Base-by-base conservation (phyloP, 1,284 basidiomycete genomes). In the Lentinula novae-zelandiae region DNA sequence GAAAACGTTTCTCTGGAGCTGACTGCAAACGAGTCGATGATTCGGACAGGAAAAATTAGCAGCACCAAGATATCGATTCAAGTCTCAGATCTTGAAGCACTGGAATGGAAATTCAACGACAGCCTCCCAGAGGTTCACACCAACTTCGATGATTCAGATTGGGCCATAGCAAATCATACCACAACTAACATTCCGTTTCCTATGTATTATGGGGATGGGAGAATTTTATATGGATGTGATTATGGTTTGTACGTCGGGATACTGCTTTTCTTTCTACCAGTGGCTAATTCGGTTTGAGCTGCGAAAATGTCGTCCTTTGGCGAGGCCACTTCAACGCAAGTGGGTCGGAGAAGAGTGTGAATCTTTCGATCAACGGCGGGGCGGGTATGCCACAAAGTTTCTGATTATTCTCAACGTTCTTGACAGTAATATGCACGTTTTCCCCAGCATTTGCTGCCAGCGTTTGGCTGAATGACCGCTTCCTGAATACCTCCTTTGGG, bases 291-390 rank as follows among this genome's bases (percentile, higher is more conserved):
- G 9, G 12, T 42, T n/a, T 38, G 17, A 90, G 90, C 72, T 91
- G 90, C 63, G 90, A 92, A 71, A 90, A 90, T 65, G 76, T 80
- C 8, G 86, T 92, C 31, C 74, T 94, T 13, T 94, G 90, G 89
- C 81, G 90, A 49, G 92, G 92, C 0, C 86, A 90, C 69, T 94
- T 94, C 72, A 77, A 73, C 15, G 82, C 82, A 0, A 84, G 80
- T 1, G 83, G 84, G 6, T 67, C 70, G 1, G 83, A 85, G 67
- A 83, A 78, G 62, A 86, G 80, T 27, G 81, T 87, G 12, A 88
- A 89, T 63, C 71, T 93, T 10, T 86, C 85, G 0, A 86, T 93
- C 66, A 90, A 91, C 65, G 92, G 92, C 8, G 91, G 91, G n/a
- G 78, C 83, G 78, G 87, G 90, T 90, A 61, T 40, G 75, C 33